Conservation (phyloP, 495 filamentous ascomycete genomes). For the Neurospora intermedia region DNA sequence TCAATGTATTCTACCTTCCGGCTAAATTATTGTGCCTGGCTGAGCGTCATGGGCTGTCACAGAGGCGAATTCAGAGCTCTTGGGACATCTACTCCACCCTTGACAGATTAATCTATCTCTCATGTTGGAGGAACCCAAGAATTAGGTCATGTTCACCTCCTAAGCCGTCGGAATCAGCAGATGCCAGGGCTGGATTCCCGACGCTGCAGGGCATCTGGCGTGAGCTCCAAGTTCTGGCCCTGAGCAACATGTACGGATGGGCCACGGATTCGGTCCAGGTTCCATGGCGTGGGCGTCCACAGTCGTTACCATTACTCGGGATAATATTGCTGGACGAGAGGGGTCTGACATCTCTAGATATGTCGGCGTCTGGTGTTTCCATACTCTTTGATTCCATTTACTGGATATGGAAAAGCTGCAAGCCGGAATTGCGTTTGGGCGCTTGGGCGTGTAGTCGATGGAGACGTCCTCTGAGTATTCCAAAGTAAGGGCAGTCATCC, state of each 20-base stretch:
- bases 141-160: not conserved
- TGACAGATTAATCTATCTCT: not conserved
- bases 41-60: conserved; percentile 9
- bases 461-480: not conserved
- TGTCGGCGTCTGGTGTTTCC: not conserved
- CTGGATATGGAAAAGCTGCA: too few relatives aligned
- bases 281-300: not conserved
- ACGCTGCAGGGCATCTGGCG: not conserved
- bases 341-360: not conserved
- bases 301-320: not conserved
- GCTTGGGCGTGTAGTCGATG: not conserved
- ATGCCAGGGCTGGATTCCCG: not conserved
- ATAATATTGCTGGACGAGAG: not conserved
- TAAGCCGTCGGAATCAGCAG: not conserved
- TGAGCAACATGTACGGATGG: not conserved
- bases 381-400: too few relatives aligned
- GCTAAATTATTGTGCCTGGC: conserved; percentile 24
- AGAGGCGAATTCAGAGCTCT: conserved; percentile 4
- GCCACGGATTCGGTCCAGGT: not conserved
- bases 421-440: not conserved
- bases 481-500: not conserved
- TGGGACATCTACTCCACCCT: not conserved
- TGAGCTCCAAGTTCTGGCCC: not conserved
- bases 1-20: conserved; percentile 21
- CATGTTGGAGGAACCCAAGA: not conserved